Conservation (phyloP, 306 rosid species). For the Sicyos edulis region DNA sequence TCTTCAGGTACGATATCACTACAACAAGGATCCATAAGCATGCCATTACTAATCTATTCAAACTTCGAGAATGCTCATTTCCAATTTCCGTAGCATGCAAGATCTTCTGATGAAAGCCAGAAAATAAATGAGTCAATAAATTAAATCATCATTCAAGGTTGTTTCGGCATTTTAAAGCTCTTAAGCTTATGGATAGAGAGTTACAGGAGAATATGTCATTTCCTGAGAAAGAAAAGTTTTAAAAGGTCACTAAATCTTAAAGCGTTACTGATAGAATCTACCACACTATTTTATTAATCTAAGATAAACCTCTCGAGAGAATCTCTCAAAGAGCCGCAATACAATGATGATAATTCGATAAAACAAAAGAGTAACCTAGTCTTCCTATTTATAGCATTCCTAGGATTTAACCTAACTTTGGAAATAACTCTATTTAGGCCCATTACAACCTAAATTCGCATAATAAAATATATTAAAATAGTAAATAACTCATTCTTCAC, state of each 20-base stretch:
- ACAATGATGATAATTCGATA: no score
- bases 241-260: not conserved
- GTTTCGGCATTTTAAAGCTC: slow-evolving; percentile 14
- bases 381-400: no score
- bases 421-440: no score
- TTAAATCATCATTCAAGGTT: not conserved
- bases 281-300: no score
- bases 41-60: slow-evolving; percentile 34
- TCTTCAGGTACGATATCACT: slow-evolving; percentile 39
- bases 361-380: no score
- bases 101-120: slow-evolving; percentile 34
- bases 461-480: no score
- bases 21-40: slow-evolving; percentile 53
- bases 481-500: no score
- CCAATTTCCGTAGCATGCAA: slow-evolving; percentile 30
- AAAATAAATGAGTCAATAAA: slow-evolving; percentile 20
- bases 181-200: not conserved
- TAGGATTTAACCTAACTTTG: no score
- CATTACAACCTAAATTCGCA: no score
- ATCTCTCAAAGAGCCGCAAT: no score
- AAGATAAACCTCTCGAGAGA: no score
- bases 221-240: not conserved
- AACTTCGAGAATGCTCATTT: slow-evolving; percentile 26
- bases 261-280: not conserved
- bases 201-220: not conserved